phyloP scores from a whole-genome alignment of 495 filamentous ascomycete genomes.

The Parmelia sp. region DNA sequence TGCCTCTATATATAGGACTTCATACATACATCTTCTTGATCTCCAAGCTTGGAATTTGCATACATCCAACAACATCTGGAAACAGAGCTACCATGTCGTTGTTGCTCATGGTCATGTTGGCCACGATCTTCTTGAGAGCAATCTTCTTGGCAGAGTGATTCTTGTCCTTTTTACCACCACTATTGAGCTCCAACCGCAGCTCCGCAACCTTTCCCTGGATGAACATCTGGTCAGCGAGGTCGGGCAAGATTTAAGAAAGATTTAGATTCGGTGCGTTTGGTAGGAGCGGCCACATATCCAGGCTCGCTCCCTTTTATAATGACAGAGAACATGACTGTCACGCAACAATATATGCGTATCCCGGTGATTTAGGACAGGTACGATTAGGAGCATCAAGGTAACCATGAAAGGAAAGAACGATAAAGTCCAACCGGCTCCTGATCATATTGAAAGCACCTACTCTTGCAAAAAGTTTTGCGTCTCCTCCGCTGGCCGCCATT shows the following conservation, averaged over 20 bases:
- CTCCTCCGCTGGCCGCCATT: slow-evolving; percentile 78
- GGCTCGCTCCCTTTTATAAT: neutral
- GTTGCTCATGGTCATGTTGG: slow-evolving; percentile 99
- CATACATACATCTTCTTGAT: slow-evolving; percentile 96
- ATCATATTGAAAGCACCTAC: slow-evolving; percentile 54
- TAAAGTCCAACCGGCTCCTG: slow-evolving; percentile 15
- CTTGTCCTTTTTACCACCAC: slow-evolving; percentile 96
- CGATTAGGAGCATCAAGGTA: neutral
- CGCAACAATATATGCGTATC: neutral
- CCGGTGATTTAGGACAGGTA: neutral
- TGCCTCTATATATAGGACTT: neutral
- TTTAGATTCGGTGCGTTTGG: slow-evolving; percentile 27
- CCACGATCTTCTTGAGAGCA: slow-evolving; percentile 98
- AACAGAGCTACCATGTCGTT: slow-evolving; percentile 99
- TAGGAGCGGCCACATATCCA: neutral
- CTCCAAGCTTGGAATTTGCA: slow-evolving; percentile 88
- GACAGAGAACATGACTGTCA: neutral
- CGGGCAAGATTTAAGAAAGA: slow-evolving; percentile 16
- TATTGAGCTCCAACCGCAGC: slow-evolving; percentile 88
- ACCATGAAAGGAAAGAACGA: neutral
- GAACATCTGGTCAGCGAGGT: slow-evolving; percentile 28
- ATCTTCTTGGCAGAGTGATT: slow-evolving; percentile 96
- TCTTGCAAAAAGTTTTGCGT: slow-evolving; percentile 98
- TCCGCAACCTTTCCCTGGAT: slow-evolving; percentile 97
- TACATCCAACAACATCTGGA: slow-evolving; percentile 88